These are phyloP conservation scores for Moesziomyces globuligerus DNA, from an alignment of 1,284 basidiomycete species.

Conservation along the genomic window DNA sequence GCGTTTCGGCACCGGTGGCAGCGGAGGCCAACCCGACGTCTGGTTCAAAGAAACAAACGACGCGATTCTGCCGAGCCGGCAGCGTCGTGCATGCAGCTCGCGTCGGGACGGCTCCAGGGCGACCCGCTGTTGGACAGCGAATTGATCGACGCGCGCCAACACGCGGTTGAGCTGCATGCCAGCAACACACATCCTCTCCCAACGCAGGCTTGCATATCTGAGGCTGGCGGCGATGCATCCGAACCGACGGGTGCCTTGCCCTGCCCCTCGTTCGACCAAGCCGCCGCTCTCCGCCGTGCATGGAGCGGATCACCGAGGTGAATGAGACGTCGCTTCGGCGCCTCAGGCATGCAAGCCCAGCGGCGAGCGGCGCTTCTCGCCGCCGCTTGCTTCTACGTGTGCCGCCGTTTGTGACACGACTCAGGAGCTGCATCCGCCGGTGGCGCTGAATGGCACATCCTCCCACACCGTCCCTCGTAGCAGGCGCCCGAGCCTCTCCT, in stretches of 20 bases:
- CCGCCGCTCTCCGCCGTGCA: too few species aligned
- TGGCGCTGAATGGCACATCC: too few species aligned
- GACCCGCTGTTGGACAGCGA: background rate
- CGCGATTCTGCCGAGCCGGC: background rate
- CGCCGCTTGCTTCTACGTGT: background rate
- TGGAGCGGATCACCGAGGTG: too few species aligned
- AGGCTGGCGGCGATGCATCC: background rate
- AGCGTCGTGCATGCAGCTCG: background rate
- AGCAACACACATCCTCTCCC: background rate
- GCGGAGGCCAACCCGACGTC: too few species aligned
- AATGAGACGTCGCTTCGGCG: too few species aligned
- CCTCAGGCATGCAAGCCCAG: too few species aligned
- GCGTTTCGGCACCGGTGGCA: background rate
- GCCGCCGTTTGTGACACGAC: background rate
- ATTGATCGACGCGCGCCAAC: background rate
- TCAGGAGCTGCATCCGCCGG: background rate
- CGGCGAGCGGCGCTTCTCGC: too few species aligned
- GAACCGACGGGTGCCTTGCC: background rate
- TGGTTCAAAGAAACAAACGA: background rate
- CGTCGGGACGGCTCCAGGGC: too few species aligned
- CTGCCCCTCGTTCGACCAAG: too few species aligned
- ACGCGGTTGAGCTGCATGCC: background rate
- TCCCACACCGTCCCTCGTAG: too few species aligned
- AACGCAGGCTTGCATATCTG: background rate
- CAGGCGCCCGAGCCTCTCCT: too few species aligned